Conservation (phyloP, 164 flowering plant species). For the Houttuynia cordata region DNA sequence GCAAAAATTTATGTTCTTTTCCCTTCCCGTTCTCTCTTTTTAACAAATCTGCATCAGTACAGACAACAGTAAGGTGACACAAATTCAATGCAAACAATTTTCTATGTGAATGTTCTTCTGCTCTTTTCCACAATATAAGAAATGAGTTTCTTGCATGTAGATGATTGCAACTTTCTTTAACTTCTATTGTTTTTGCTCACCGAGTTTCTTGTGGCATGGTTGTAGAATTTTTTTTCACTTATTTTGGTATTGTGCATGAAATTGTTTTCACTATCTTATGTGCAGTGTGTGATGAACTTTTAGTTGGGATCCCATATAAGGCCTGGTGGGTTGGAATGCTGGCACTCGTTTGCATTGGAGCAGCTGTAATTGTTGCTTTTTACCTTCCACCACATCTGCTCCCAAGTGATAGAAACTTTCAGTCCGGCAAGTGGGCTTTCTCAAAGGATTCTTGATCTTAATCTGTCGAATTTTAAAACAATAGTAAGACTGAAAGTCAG, state of each 20-base stretch:
- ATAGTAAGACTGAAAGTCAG: background rate
- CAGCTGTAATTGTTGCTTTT: slow-evolving; percentile 43
- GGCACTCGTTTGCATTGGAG: slow-evolving; percentile 49
- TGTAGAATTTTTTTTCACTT: background rate
- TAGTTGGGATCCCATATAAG: slow-evolving; percentile 61
- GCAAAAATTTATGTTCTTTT: too few relatives aligned
- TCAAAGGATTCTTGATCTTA: slow-evolving; percentile 3
- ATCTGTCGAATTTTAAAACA: background rate
- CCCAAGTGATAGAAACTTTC: slow-evolving; percentile 12
- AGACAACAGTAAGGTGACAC: too few relatives aligned
- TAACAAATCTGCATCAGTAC: too few relatives aligned
- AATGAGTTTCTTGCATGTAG: too few relatives aligned
- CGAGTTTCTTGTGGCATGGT: background rate
- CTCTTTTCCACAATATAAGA: too few relatives aligned
- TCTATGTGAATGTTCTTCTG: too few relatives aligned
- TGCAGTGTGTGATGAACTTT: slow-evolving; percentile 84
- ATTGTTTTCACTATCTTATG: background rate
- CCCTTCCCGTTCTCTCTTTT: too few relatives aligned
- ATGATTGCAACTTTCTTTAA: too few relatives aligned
- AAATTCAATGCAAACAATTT: too few relatives aligned
- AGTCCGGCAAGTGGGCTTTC: background rate
- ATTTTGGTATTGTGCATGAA: background rate
- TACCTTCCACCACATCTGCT: slow-evolving; percentile 55
- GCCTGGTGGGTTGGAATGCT: slow-evolving; percentile 69
- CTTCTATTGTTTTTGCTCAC: background rate